Percentiles rank a stretch among this genome's conserved stretches.
phyloP scores from a whole-genome alignment of 257 asterid species.

The Lavandula angustifolia region DNA sequence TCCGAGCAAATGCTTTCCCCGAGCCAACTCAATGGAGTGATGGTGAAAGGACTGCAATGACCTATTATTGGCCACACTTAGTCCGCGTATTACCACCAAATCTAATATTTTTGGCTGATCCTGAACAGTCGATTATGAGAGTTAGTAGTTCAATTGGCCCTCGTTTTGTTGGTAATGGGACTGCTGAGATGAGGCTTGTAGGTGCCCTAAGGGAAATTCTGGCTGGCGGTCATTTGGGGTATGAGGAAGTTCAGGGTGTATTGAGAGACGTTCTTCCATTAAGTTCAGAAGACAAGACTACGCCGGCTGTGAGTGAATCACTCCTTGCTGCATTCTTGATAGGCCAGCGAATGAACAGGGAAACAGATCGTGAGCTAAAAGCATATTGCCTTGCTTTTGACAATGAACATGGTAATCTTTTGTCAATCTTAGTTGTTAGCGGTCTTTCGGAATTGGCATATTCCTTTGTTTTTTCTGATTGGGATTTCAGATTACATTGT shows the following conservation, averaged over 20 bases:
- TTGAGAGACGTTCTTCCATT: conserved; percentile 77
- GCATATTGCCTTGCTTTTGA: conserved; percentile 97
- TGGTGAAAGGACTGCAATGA: conserved; percentile 89
- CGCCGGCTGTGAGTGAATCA: conserved; percentile 59
- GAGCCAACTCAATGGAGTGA: conserved; percentile 97
- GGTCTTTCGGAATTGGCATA: conserved; percentile 6
- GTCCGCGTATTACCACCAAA: conserved; percentile 73
- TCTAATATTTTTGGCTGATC: conserved; percentile 85
- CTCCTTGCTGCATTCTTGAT: conserved; percentile 81
- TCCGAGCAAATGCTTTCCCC: conserved; percentile 84
- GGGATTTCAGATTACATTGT: too few relatives aligned
- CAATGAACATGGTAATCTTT: conserved; percentile 65
- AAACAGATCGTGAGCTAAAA: conserved; percentile 91
- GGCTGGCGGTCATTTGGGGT: conserved; percentile 97
- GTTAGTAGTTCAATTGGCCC: conserved; percentile 77
- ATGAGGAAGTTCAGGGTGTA: conserved; percentile 96
- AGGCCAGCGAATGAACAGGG: conserved; percentile 92
- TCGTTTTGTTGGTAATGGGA: conserved; percentile 66
- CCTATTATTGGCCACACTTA: conserved; percentile 83
- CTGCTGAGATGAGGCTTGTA: conserved; percentile 92
- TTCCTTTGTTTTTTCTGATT: too few relatives aligned
- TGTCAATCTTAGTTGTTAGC: conserved; percentile 1
- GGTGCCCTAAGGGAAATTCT: conserved; percentile 95
- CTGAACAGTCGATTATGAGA: conserved; percentile 89
- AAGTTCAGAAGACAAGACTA: conserved; percentile 37